Evolutionary conservation across 441 rosid genomes (phyloP).

Genomic region (Populus trichocarpa): DNA sequence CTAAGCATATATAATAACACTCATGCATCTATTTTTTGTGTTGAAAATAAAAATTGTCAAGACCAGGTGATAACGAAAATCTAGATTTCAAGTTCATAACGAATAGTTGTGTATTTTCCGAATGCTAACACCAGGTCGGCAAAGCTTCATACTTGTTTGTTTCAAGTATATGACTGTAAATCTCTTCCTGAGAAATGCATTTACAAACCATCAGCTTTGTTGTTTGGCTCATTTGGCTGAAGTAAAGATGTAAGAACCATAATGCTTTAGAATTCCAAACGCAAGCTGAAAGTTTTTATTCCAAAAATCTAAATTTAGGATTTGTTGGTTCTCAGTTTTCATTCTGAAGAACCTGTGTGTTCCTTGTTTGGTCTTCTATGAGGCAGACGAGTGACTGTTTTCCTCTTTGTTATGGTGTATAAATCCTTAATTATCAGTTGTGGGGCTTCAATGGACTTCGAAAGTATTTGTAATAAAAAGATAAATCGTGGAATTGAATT

Average conservation of each 20-base stretch:
- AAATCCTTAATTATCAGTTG: background rate
- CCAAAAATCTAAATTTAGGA: no score
- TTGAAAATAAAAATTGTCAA: background rate
- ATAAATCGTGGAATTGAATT: no score
- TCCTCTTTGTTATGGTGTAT: background rate
- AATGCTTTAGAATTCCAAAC: background rate
- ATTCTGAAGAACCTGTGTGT: background rate
- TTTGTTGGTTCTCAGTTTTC: background rate
- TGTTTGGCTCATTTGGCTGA: background rate
- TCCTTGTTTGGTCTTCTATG: background rate
- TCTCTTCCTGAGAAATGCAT: conserved; percentile 55
- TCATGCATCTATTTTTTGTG: no score
- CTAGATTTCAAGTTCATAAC: conserved; percentile 36
- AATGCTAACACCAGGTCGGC: conserved; percentile 80
- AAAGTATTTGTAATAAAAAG: no score
- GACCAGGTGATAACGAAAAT: background rate
- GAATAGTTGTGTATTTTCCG: conserved; percentile 69
- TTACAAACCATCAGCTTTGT: background rate
- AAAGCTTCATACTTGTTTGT: conserved; percentile 72
- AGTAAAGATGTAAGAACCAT: background rate
- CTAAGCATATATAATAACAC: no score
- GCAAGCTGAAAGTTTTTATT: background rate
- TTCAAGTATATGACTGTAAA: conserved; percentile 81
- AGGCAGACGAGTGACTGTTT: background rate
- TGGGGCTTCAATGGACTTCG: conserved; percentile 10